phyloP scores from a whole-genome alignment of 441 rosid species.

The Pelargonium cotyledonis region DNA sequence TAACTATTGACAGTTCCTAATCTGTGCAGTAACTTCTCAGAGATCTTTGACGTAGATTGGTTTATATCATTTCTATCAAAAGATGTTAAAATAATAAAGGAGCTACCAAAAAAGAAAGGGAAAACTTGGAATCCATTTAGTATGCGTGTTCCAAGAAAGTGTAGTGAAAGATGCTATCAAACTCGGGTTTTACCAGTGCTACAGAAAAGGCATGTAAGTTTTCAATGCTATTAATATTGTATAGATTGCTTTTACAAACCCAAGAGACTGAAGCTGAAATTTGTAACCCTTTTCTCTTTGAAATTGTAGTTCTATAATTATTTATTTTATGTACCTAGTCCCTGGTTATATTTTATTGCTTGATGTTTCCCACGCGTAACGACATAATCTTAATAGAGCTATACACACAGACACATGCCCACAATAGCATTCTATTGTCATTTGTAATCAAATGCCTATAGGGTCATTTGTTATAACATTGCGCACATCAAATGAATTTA shows the following conservation, averaged over 20 bases:
- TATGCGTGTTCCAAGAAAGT: constrained; percentile 65
- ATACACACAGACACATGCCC: too few species aligned
- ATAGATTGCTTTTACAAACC: constrained; percentile 15
- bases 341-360: neutral
- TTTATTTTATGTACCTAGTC: neutral
- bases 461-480: neutral
- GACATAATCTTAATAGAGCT: too few species aligned
- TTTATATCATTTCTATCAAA: constrained; percentile 48
- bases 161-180: constrained; percentile 51
- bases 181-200: constrained; percentile 53
- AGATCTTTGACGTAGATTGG: constrained; percentile 53
- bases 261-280: neutral
- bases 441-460: neutral
- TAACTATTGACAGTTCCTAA: constrained; percentile 6
- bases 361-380: neutral
- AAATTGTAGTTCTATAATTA: neutral
- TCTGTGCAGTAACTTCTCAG: constrained; percentile 50
- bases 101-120: constrained; percentile 42
- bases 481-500: neutral
- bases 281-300: neutral
- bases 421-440: neutral
- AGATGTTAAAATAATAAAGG: constrained; percentile 51
- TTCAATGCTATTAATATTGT: neutral
- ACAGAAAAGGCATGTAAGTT: constrained; percentile 50
- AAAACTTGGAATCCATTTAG: constrained; percentile 32